Evolutionary conservation across 2,329 filamentous ascomycete genomes (phyloP), one percentile per base, ranked within the genome.

Genomic region (Cadophora luteo-olivacea): DNA sequence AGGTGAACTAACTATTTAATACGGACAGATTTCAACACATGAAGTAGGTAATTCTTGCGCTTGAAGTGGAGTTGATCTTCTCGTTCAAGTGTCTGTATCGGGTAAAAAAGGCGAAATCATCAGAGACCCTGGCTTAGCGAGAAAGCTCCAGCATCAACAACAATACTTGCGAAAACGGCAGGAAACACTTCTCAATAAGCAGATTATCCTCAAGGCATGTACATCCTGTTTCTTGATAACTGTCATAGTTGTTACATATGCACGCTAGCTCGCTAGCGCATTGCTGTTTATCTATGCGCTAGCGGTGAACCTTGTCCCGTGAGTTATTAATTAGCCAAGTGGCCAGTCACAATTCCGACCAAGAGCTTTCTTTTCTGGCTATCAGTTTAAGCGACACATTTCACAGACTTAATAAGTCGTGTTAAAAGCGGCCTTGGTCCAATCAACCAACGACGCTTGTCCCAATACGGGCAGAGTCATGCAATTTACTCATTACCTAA

Each of bases 401-500:
- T 57, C 29, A 36, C 32, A 11, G 5, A 16, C 9, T n/a, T 33
- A 36, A 36, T 57, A 57, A 57, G 54, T n/a, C 41, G 14, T n/a
- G 19, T 19, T 57, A 57, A 57, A 33, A 36, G 54, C 32, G 29
- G 29, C 54, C 54, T 55, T 36, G 29, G 19, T 36, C 29, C 54
- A 57, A 57, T 57, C 29, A 57, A 11, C 33, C 7, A 58, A 24
- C 24, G 33, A 22, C 55, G 32, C 55, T 24, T 58, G 36, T 32
- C 55, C 32, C 33, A 38, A 58, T 8, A 9, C n/a, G 22, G 55
- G 16, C 55, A 55, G 52, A 55, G 52, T 55, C 52, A 33, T 54
- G 51, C 29, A 55, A 24, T 60, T 60, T 60, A 60, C 32, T 24
- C 65, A 41, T 66, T 52, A 61, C 38, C 64, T 66, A 66, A 66